Percentiles rank a stretch among this genome's conserved stretches.
phyloP scores from a whole-genome alignment of 139 green algal species.

The Asterochloris erici region DNA sequence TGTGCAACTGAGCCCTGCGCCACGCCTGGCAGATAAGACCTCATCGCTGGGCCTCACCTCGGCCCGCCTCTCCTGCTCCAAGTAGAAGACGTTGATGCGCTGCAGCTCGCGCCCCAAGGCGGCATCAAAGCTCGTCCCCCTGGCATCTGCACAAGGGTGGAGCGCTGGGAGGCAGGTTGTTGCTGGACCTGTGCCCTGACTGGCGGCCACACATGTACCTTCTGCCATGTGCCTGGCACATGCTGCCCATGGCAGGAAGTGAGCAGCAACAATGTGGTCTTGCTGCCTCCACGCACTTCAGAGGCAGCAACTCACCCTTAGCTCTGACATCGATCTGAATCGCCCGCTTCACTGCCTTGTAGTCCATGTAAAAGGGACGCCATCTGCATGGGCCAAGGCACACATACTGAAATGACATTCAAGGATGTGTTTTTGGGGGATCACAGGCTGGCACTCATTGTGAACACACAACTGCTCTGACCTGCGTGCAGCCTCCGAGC shows the following conservation, averaged over 20 bases:
- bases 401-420: not conserved
- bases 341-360: slow-evolving; percentile 65
- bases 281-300: no score
- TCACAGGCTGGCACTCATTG: no score
- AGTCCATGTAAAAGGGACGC: slow-evolving; percentile 52
- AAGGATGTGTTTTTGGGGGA: no score
- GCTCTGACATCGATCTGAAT: slow-evolving; percentile 54
- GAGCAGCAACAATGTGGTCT: no score
- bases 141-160: slow-evolving; percentile 32
- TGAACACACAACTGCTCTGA: no score
- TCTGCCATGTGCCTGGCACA: no score
- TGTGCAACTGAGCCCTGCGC: not conserved
- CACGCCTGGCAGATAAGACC: not conserved
- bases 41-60: slow-evolving; percentile 30
- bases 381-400: slow-evolving; percentile 23
- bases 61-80: slow-evolving; percentile 43
- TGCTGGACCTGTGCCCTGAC: no score
- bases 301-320: slow-evolving; percentile 25
- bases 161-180: not conserved
- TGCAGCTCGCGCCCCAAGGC: slow-evolving; percentile 48
- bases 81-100: slow-evolving; percentile 61
- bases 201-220: not conserved
- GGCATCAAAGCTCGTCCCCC: slow-evolving; percentile 39
- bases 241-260: no score
- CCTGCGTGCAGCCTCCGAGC: slow-evolving; percentile 33